A percentile compares a stretch with the other conserved stretches of the same genome.
Conservation (phyloP, 352 stramenopile species). For the Globisporangium middletonii region DNA sequence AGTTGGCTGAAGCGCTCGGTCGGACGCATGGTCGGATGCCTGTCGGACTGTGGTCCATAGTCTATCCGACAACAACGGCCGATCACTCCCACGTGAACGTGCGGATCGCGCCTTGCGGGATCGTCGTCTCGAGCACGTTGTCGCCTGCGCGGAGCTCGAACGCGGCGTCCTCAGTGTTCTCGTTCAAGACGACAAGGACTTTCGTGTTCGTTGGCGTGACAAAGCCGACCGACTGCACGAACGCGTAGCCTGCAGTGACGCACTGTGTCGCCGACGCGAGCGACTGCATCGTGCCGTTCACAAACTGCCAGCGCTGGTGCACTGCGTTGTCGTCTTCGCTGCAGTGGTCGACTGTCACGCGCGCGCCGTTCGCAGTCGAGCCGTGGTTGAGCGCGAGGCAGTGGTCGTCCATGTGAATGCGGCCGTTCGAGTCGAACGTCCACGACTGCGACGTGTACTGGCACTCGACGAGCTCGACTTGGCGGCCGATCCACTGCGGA, state of each 20-base stretch:
- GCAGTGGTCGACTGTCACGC: constrained; percentile 52
- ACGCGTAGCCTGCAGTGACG: constrained; percentile 73
- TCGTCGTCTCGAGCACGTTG: constrained; percentile 35
- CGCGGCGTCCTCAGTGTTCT: constrained; percentile 67
- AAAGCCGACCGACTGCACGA: constrained; percentile 65
- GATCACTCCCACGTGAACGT: constrained; percentile 67
- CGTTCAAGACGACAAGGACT: constrained; percentile 80
- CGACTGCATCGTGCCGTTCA: constrained; percentile 50
- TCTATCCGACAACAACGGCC: too few species aligned
- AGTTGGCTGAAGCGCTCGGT: neutral
- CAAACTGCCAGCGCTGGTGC: constrained; percentile 61
- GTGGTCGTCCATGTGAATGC: constrained; percentile 54
- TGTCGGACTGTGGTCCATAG: too few species aligned
- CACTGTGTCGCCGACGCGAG: constrained; percentile 39
- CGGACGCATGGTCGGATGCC: too few species aligned
- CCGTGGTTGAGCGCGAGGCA: constrained; percentile 69
- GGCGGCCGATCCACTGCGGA: constrained; percentile 39
- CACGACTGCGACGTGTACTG: constrained; percentile 60
- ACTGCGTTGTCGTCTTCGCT: constrained; percentile 21
- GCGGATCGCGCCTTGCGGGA: constrained; percentile 56
- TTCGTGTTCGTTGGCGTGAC: constrained; percentile 66
- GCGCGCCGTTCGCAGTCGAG: constrained; percentile 40
- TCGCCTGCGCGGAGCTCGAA: constrained; percentile 57
- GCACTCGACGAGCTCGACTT: constrained; percentile 65
- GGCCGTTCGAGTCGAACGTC: constrained; percentile 36